A percentile compares a stretch with the other conserved stretches of the same genome.
These are phyloP conservation scores for Gigaspora rosea DNA, from an alignment of 192 early-diverging fungal genomes.

Conservation along the genomic window DNA sequence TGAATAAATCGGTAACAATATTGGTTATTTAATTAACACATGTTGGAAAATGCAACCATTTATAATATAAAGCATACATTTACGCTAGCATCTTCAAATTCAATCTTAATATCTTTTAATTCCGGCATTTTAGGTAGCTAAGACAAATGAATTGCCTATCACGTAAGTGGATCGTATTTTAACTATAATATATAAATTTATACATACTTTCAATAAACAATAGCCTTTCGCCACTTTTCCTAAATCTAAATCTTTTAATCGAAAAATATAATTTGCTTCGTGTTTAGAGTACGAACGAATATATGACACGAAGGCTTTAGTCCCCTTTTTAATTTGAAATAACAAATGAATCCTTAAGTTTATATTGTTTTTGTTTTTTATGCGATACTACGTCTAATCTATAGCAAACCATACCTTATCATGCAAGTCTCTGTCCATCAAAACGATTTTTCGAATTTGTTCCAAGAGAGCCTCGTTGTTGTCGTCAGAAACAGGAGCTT, in stretches of 20 bases:
- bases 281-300: conserved; percentile 93
- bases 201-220: conserved; percentile 64
- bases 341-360: not conserved
- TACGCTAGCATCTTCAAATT: conserved; percentile 29
- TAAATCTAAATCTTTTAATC: conserved; percentile 80
- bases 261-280: conserved; percentile 91
- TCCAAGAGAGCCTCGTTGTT: conserved; percentile 56
- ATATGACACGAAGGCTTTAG: conserved; percentile 86
- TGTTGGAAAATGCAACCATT: not conserved
- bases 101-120: conserved; percentile 59
- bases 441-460: conserved; percentile 56
- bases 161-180: not conserved
- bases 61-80: not conserved
- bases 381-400: not conserved
- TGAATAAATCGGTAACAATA: conserved; percentile 1
- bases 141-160: conserved; percentile 6
- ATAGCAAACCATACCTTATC: conserved; percentile 46
- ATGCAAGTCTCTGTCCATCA: conserved; percentile 75
- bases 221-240: conserved; percentile 75
- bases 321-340: conserved; percentile 45
- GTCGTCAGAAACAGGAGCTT: conserved; percentile 38
- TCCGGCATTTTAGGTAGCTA: conserved; percentile 94
- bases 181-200: not conserved
- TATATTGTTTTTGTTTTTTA: not conserved
- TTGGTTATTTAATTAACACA: not conserved